Conservation (phyloP, 768 basidiomycete species). For the Lactarius trivialis region DNA sequence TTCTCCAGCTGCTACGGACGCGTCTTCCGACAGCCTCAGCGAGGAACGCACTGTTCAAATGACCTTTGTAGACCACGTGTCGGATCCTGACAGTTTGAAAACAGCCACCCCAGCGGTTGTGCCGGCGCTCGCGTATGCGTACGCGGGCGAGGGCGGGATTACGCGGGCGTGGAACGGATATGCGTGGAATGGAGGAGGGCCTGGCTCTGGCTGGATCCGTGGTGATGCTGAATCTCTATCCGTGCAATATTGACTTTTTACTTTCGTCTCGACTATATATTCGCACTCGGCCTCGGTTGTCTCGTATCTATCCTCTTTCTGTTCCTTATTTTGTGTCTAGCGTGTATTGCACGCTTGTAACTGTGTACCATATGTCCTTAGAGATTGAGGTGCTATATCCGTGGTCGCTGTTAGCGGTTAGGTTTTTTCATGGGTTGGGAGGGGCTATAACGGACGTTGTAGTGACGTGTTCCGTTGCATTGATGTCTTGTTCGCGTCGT, state of each 20-base stretch:
- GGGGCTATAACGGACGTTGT: slow-evolving; percentile 11
- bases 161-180: slow-evolving; percentile 19
- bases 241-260: slow-evolving; percentile 15
- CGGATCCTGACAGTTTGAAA: slow-evolving; percentile 14
- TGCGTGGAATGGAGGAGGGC: slow-evolving; percentile 18
- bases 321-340: slow-evolving; percentile 16
- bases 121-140: slow-evolving; percentile 22
- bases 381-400: slow-evolving; percentile 4
- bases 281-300: slow-evolving; percentile 1
- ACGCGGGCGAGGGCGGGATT: slow-evolving; percentile 24
- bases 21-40: slow-evolving; percentile 20
- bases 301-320: slow-evolving; percentile 15
- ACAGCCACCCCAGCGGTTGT: not conserved
- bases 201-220: slow-evolving; percentile 14
- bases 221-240: slow-evolving; percentile 14
- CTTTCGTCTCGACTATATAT: slow-evolving; percentile 14
- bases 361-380: slow-evolving; percentile 17
- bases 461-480: not conserved
- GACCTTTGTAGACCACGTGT: slow-evolving; percentile 15
- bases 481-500: slow-evolving; percentile 2
- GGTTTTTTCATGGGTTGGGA: slow-evolving; percentile 2
- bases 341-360: slow-evolving; percentile 12
- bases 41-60: slow-evolving; percentile 24
- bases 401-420: not conserved
- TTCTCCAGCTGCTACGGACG: slow-evolving; percentile 20